Conservation (phyloP, 345 rosid species). For the rapeseed (Brassica napus) region Da-Ae NC_063449.1:29395001-29395500, state of each 20-base stretch:
- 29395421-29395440: background rate
- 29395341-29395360: no score
- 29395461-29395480: background rate
- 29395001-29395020: slow-evolving; percentile 45
- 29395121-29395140: slow-evolving; percentile 51
- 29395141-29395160: background rate
- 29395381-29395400: background rate
- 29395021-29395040: background rate
- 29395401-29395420: background rate
- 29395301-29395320: background rate
- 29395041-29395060: background rate
- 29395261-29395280: slow-evolving; percentile 36
- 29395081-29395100: slow-evolving; percentile 22
- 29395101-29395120: slow-evolving; percentile 63
- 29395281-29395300: slow-evolving; percentile 50
- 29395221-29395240: slow-evolving; percentile 34
- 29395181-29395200: background rate
- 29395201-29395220: slow-evolving; percentile 38
- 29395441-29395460: background rate
- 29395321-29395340: background rate
- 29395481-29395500: background rate
- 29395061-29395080: background rate
- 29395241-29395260: slow-evolving; percentile 32
- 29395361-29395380: no score
- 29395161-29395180: background rate